Base-by-base conservation (phyloP, 768 basidiomycete species). In the Termitomyces sp. region DNA sequence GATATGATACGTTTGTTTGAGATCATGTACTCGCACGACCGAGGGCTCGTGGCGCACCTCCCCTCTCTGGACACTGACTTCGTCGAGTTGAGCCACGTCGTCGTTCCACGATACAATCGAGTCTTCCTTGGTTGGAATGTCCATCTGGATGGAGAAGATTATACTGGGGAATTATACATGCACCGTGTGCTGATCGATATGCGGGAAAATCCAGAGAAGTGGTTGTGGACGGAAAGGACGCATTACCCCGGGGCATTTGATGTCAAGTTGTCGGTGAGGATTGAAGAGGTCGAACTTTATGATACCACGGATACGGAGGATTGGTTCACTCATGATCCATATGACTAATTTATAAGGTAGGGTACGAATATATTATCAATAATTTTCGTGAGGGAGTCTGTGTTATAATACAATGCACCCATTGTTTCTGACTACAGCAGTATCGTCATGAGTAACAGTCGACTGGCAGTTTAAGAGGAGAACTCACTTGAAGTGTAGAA, bases 111-210 rank as follows among this genome's bases (percentile, higher is more conserved):
- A 19, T 72, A 76, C 63, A 72, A 78, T 60, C 73, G 76, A 27
- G 64, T 89, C 9, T 84, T 75, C 59, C 74, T 90, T 5, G 88
- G 88, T 5, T 90, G 85, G 85, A 89, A 88, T 60, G 77, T 89
- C 53, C 61, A 69, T 19, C 67, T 85, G 46, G 75, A 81, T 55
- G 66, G 61, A 14, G 69, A 70, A 40, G 84, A 85, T 56, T 64
- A 63, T 6, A 74, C 76, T 45, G 83, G 79, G 19, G 68, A 70
- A 9, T 64, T 62, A 37, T 81, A 71, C 32, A 79, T 86, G 54
- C 70, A 70, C 45, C 63, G 68, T 43, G 66, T 82, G 21, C 56
- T 78, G 44, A 54, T 57, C 14, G 76, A 77, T 34, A 66, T 76
- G 47, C 68, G 63, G 47, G 57, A 59, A 6, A 62, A 60, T 37